Evolutionary conservation across 352 stramenopile species (phyloP).

Genomic region (Pythium vanterpoolii): DNA sequence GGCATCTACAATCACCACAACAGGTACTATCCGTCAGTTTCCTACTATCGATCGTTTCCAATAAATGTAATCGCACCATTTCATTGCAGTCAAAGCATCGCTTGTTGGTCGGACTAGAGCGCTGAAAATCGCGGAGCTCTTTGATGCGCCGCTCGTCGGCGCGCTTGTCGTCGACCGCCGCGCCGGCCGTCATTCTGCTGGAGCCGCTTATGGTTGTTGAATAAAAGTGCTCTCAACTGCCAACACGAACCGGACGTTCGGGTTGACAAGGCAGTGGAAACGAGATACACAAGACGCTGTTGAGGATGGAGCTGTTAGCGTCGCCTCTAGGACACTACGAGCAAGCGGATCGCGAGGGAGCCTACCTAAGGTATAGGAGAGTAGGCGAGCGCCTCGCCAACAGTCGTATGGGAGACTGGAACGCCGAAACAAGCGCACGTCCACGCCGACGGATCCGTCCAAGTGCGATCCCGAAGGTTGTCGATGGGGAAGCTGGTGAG

Average conservation of each 20-base stretch:
- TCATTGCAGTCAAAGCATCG: constrained; percentile 91
- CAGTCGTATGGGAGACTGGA: neutral
- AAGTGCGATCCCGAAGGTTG: neutral
- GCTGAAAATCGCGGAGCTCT: constrained; percentile 85
- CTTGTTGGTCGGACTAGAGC: constrained; percentile 61
- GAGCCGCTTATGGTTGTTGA: constrained; percentile 24
- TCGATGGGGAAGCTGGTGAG: neutral
- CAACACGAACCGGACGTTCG: neutral
- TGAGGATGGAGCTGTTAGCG: too few species aligned
- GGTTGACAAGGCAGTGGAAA: neutral
- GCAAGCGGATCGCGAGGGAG: neutral
- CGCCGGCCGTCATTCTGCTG: constrained; percentile 27
- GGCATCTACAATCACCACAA: constrained; percentile 55
- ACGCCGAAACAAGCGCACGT: neutral
- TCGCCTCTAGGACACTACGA: too few species aligned
- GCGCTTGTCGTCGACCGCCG: constrained; percentile 64
- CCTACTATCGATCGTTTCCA: neutral
- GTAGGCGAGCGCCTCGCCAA: neutral
- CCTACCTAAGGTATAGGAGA: neutral
- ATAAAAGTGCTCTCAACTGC: constrained; percentile 13
- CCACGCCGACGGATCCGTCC: neutral
- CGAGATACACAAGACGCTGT: neutral
- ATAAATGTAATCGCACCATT: constrained; percentile 45
- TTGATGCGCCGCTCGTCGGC: constrained; percentile 82
- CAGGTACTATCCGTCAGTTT: neutral